A percentile compares a stretch with the other conserved stretches of the same genome.
Conservation (phyloP, 1,284 basidiomycete genomes). For the Ustilago xerochloae region DNA sequence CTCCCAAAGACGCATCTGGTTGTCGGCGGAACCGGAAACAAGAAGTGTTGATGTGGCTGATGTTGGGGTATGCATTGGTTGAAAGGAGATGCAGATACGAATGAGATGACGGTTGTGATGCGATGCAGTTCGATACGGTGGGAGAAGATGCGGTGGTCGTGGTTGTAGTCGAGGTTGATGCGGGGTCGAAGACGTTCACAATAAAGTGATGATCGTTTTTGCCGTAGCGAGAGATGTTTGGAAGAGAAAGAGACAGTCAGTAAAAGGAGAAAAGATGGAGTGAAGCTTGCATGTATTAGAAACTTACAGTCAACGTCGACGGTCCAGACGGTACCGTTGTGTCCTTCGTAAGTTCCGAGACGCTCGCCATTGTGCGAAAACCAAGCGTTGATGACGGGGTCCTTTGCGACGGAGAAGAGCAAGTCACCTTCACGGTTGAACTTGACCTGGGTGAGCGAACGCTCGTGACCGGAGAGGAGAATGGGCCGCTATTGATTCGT, state of each 20-base stretch:
- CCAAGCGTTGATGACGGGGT: conserved; percentile 94
- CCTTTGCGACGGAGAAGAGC: conserved; percentile 95
- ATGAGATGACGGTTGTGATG: neutral
- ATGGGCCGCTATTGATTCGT: conserved; percentile 36
- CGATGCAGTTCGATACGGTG: neutral
- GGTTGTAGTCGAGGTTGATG: neutral
- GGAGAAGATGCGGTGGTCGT: neutral
- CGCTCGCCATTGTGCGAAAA: conserved; percentile 99
- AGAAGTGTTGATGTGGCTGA: conserved; percentile 80
- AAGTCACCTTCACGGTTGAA: conserved; percentile 95
- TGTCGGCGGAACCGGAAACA: conserved; percentile 87
- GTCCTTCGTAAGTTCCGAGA: conserved; percentile 93
- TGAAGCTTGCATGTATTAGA: neutral
- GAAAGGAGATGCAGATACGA: neutral
- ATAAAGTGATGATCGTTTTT: no score
- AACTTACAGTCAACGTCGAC: conserved; percentile 82
- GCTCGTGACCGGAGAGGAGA: conserved; percentile 84
- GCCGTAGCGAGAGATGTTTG: neutral
- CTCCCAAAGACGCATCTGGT: conserved; percentile 90
- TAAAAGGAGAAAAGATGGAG: neutral
- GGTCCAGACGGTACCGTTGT: conserved; percentile 97
- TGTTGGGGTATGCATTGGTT: conserved; percentile 70
- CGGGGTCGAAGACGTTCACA: no score
- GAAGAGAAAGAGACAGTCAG: neutral
- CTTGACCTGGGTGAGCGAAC: conserved; percentile 81